Conservation (phyloP, 208 protist species). For the Leishmania turanica region DNA sequence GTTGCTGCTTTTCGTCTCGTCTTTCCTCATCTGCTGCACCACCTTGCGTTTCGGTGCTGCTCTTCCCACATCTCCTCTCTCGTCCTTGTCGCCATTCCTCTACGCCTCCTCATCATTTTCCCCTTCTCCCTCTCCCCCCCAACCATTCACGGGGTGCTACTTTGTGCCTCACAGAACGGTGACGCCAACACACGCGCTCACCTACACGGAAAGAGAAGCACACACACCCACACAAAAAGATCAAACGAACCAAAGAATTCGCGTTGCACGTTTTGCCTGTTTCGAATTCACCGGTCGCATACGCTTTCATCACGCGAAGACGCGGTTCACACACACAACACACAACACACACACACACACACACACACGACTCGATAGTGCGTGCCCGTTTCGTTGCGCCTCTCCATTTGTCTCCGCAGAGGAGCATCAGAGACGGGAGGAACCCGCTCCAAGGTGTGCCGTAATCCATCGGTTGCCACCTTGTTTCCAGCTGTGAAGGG, state of each 20-base stretch:
- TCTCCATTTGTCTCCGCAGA: background rate
- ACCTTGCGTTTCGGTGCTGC: background rate
- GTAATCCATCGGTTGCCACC: no score
- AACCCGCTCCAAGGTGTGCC: background rate
- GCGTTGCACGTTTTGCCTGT: background rate
- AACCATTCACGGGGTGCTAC: background rate
- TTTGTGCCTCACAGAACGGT: background rate
- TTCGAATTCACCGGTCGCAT: background rate
- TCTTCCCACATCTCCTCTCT: background rate
- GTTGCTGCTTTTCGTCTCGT: background rate
- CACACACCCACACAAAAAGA: no score
- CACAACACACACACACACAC: background rate
- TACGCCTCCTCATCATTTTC: background rate
- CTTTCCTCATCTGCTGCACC: background rate
- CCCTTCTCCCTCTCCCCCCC: background rate
- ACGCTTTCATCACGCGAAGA: background rate
- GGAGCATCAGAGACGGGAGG: background rate
- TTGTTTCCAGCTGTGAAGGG: background rate
- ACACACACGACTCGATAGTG: background rate
- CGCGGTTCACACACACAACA: background rate
- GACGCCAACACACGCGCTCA: background rate
- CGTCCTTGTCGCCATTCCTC: background rate
- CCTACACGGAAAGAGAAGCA: background rate
- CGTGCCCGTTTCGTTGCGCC: background rate
- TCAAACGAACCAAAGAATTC: background rate